phyloP scores from a whole-genome alignment of 495 filamentous ascomycete genomes.

The Penicillium psychrofluorescens region DNA sequence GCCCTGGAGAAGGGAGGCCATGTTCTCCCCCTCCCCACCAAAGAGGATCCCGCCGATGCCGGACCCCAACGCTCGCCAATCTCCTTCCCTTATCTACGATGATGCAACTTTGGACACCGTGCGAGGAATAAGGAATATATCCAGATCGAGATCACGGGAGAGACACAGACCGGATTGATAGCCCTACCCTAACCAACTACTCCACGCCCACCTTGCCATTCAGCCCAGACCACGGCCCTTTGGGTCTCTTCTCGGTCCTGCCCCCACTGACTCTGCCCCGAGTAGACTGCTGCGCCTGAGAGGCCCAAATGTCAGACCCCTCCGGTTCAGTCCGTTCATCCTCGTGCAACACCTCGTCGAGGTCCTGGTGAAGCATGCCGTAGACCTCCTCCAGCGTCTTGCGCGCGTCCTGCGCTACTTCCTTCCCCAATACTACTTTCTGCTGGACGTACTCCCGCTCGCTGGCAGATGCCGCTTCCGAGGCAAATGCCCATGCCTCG shows the following conservation, averaged over 20 bases:
- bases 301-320: slow-evolving; percentile 29
- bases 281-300: slow-evolving; percentile 19
- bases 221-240: slow-evolving; percentile 32
- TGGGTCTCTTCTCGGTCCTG: slow-evolving; percentile 17
- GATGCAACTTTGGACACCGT: neutral
- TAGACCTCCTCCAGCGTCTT: slow-evolving; percentile 28
- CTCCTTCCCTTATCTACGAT: neutral
- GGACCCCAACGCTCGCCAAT: neutral
- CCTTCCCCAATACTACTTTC: slow-evolving; percentile 24
- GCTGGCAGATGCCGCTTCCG: slow-evolving; percentile 27
- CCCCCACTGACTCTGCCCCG: slow-evolving; percentile 11
- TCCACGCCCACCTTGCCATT: slow-evolving; percentile 29
- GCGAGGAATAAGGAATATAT: no score
- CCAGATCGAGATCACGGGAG: no score
- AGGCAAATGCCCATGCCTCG: slow-evolving; percentile 45
- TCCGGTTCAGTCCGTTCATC: slow-evolving; percentile 9
- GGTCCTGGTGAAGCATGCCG: slow-evolving; percentile 27
- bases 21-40: no score
- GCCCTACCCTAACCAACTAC: neutral
- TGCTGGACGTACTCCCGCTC: slow-evolving; percentile 32
- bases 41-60: neutral
- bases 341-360: slow-evolving; percentile 17
- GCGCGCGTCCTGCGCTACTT: slow-evolving; percentile 24
- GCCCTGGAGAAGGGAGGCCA: no score
- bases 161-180: no score